Base-by-base conservation (phyloP, 768 basidiomycete genomes). In the Suillus spraguei region DNA sequence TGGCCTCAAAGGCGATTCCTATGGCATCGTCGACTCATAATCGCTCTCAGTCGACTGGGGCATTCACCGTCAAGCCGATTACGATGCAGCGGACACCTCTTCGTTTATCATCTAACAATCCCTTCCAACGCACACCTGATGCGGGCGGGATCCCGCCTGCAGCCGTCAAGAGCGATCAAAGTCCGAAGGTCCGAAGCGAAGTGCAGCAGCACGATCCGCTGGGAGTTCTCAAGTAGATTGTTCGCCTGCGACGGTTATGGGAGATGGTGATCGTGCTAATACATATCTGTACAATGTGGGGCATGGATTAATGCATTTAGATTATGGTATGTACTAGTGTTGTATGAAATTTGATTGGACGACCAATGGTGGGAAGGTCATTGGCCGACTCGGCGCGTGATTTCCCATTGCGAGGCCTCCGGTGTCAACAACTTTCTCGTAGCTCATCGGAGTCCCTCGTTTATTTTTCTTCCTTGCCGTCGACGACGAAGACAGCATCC, bases 161-260 rank as follows among this genome's bases (percentile, higher is more conserved):
- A 22, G 47, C 11, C 11, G 49, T 54, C 0, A 58, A 36, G 49
- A 60, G 60, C 53, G 59, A 59, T 62, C 59, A 46, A 33, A 59
- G 42, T 58, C 22, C 63, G 58, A 67, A 66, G 7, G 55, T 66
- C 50, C 66, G 55, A 53, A 67, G 53, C 41, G 64, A 60, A 53
- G 64, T 66, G n/a, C 68, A 69, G 59, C 71, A 71, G 60, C 71
- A 70, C 4, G 74, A 76, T 67, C 74, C 74, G 6, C 65, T 75
- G 17, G 74, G 74, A 17, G 74, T 69, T 46, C 66, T 72, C 6
- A 67, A 63, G 60, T 77, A 72, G 67, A 60, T 8, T 59, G 11
- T 59, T 60, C 22, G 20, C 16, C 10, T 55, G 50, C 41, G n/a
- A 16, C 11, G 38, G 28, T 20, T 63, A 20, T 35, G n/a, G 24